Evolutionary conservation across 495 filamentous ascomycete genomes (phyloP).

Genomic region (Tuber brumale): DNA sequence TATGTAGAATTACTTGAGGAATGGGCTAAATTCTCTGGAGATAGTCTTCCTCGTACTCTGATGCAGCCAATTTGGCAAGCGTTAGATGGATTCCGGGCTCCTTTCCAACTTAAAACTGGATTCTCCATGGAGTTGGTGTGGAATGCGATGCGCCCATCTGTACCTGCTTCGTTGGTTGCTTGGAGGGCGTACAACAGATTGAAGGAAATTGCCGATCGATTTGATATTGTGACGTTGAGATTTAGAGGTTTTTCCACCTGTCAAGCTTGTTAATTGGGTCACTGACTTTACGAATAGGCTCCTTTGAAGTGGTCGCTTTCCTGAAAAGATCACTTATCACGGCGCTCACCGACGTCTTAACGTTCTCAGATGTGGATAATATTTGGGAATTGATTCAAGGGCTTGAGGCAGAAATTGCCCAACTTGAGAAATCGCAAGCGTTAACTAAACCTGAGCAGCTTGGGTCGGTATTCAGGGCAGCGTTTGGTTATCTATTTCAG

Average conservation of each 20-base stretch:
- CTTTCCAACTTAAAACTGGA: conserved; percentile 60
- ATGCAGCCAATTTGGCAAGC: conserved; percentile 44
- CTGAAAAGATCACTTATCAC: conserved; percentile 51
- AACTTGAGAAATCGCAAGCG: conserved; percentile 46
- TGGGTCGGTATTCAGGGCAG: conserved; percentile 17
- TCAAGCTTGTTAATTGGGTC: conserved; percentile 16
- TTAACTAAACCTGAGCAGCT: background rate
- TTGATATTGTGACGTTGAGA: conserved; percentile 55
- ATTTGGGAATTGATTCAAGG: conserved; percentile 47
- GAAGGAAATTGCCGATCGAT: conserved; percentile 63
- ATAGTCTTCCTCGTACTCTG: conserved; percentile 40
- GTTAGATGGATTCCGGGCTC: conserved; percentile 48
- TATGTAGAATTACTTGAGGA: conserved; percentile 45
- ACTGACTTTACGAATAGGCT: conserved; percentile 17
- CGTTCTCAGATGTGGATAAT: conserved; percentile 43
- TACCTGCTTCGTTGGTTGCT: conserved; percentile 50
- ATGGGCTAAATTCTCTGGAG: conserved; percentile 28
- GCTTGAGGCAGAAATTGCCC: conserved; percentile 53
- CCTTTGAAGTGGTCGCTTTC: conserved; percentile 23
- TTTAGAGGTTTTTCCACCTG: conserved; percentile 46
- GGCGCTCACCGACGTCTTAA: conserved; percentile 49
- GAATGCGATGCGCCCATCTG: conserved; percentile 61
- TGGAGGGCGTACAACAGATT: conserved; percentile 53
- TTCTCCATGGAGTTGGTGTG: conserved; percentile 81
- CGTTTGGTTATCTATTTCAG: conserved; percentile 36